phyloP scores from a whole-genome alignment of 2,329 filamentous ascomycete species.

The Ampelomyces quisqualis region DNA sequence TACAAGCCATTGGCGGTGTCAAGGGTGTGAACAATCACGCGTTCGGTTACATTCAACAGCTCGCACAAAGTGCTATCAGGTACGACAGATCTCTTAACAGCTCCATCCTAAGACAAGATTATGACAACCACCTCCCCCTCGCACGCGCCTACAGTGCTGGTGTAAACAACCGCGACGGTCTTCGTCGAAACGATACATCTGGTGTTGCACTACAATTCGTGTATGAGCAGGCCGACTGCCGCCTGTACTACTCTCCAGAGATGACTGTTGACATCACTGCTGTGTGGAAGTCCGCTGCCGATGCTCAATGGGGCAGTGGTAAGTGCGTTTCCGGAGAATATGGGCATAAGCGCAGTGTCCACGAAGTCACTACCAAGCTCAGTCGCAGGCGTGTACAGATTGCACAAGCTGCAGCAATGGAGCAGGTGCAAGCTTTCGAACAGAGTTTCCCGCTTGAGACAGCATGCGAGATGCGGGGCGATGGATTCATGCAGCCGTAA shows the following conservation, averaged over 20 bases:
- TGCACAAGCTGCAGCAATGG: conserved; percentile 17
- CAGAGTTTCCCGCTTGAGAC: conserved; percentile 34
- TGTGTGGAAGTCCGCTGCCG: conserved; percentile 43
- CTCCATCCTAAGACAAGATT: conserved; percentile 29
- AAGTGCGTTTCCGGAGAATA: conserved; percentile 36
- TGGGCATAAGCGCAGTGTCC: conserved; percentile 21
- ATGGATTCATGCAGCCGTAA: conserved; percentile 43
- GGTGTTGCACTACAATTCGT: conserved; percentile 43
- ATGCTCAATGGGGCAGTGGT: conserved; percentile 38
- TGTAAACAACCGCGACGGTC: conserved; percentile 42
- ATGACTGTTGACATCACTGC: conserved; percentile 44
- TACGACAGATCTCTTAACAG: conserved; percentile 27
- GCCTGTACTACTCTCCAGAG: conserved; percentile 45
- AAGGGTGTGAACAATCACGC: conserved; percentile 50
- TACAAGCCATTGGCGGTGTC: conserved; percentile 57
- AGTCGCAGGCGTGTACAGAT: conserved; percentile 19
- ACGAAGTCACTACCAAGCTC: conserved; percentile 29
- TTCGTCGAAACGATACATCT: conserved; percentile 33
- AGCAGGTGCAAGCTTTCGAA: conserved; percentile 29
- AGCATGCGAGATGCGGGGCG: conserved; percentile 25
- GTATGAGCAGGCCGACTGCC: conserved; percentile 45
- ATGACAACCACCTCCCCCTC: conserved; percentile 29
- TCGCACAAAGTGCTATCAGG: conserved; percentile 23
- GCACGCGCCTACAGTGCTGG: conserved; percentile 17
- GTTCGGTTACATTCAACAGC: conserved; percentile 36